Percentiles rank a stretch among this genome's conserved stretches.
Conservation (phyloP, 164 flowering plant genomes). For the Brasenia schreberi region DNA sequence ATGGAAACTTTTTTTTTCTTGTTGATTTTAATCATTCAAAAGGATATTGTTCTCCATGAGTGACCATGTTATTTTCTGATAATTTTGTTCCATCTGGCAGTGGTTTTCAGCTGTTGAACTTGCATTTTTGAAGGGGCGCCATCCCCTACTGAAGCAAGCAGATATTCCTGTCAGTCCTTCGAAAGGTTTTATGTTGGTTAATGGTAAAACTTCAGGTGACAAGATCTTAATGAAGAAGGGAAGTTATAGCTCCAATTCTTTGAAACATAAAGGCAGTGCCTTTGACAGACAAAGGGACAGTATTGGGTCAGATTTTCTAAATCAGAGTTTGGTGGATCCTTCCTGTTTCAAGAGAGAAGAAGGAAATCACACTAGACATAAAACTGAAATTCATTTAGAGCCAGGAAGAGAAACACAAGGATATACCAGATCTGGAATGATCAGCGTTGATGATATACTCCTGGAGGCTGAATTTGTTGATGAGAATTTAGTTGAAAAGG, state of each 20-base stretch:
- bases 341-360: constrained; percentile 13
- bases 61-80: no score
- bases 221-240: not conserved
- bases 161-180: constrained; percentile 70
- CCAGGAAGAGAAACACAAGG: constrained; percentile 10
- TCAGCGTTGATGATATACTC: constrained; percentile 10
- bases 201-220: constrained; percentile 19
- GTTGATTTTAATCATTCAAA: no score
- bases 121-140: constrained; percentile 92
- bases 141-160: constrained; percentile 79
- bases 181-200: constrained; percentile 37
- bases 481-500: constrained; percentile 21
- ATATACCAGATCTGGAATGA: constrained; percentile 6
- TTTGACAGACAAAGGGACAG: constrained; percentile 8
- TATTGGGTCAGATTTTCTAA: constrained; percentile 11
- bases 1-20: no score
- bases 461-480: constrained; percentile 18
- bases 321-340: constrained; percentile 18
- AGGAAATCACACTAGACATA: constrained; percentile 3
- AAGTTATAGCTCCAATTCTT: no score
- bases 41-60: no score
- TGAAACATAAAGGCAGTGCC: no score
- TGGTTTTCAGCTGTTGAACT: constrained; percentile 96
- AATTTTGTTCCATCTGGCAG: constrained; percentile 24
- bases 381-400: constrained; percentile 3